A percentile compares a stretch with the other conserved stretches of the same genome.
phyloP scores from a whole-genome alignment of 2,329 filamentous ascomycete genomes.

The Trichoderma endophyticum region DNA sequence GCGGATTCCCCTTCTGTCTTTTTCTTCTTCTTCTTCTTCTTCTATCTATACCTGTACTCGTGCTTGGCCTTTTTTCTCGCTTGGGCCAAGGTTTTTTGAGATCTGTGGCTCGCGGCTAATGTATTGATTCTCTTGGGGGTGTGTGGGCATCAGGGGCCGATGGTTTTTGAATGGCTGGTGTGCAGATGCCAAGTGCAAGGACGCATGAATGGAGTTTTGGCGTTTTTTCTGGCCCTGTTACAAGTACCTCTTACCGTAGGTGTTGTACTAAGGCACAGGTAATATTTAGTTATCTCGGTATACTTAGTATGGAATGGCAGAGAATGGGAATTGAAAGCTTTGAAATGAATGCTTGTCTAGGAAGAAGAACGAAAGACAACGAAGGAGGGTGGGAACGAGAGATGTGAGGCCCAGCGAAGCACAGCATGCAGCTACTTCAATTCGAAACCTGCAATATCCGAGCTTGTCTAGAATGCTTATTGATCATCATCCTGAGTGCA shows the following conservation, averaged over 20 bases:
- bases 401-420: neutral
- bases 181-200: neutral
- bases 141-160: neutral
- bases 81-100: neutral
- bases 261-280: neutral
- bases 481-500: neutral
- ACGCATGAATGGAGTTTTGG: conserved; percentile 14
- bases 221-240: neutral
- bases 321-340: neutral
- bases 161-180: neutral
- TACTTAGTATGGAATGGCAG: neutral
- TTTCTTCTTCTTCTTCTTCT: neutral
- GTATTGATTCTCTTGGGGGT: neutral
- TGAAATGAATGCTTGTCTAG: neutral
- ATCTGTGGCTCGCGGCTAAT: neutral
- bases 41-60: neutral
- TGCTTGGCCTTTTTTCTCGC: neutral
- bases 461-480: neutral
- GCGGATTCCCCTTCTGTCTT: neutral
- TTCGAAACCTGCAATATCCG: neutral
- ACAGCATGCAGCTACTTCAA: neutral
- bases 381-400: neutral
- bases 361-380: no score
- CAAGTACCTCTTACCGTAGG: neutral
- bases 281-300: neutral